Evolutionary conservation across 352 stramenopile genomes (phyloP).

Genomic region (Globisporangium middletonii): DNA sequence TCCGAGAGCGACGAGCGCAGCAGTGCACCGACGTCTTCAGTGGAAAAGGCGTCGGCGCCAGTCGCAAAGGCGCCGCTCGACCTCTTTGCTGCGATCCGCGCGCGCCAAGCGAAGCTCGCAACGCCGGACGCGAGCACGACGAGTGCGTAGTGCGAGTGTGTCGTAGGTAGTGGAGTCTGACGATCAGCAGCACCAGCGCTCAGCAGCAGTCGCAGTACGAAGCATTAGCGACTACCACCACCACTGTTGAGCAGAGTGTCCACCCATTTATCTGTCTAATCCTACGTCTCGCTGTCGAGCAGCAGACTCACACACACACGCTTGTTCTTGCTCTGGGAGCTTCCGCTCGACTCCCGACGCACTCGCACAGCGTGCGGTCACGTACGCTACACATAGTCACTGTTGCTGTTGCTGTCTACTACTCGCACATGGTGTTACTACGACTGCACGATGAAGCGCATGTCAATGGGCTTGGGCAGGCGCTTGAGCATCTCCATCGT

Average conservation of each 20-base stretch:
- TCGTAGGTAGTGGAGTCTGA: not conserved
- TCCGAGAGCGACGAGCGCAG: not conserved
- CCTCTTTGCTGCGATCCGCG: conserved; percentile 64
- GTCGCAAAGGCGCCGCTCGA: conserved; percentile 23
- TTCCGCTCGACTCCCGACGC: not conserved
- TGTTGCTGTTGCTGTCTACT: not conserved
- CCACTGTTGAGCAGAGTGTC: no score
- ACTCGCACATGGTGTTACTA: not conserved
- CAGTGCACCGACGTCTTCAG: not conserved
- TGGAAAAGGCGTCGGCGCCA: not conserved
- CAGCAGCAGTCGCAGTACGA: not conserved
- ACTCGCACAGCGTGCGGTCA: not conserved
- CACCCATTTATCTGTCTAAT: no score
- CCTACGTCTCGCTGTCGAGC: no score
- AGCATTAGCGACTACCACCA: no score
- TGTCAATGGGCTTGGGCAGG: conserved; percentile 65
- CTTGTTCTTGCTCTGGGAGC: not conserved
- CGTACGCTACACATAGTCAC: not conserved
- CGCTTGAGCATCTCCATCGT: conserved; percentile 81
- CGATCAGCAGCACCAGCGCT: no score
- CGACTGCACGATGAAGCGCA: conserved; percentile 78
- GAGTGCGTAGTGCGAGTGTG: not conserved
- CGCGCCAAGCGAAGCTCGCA: conserved; percentile 20
- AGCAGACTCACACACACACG: not conserved
- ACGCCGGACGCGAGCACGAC: not conserved